Conservation (phyloP, 192 early-diverging fungal species). For the Fimicolochytrium jonesii region DNA sequence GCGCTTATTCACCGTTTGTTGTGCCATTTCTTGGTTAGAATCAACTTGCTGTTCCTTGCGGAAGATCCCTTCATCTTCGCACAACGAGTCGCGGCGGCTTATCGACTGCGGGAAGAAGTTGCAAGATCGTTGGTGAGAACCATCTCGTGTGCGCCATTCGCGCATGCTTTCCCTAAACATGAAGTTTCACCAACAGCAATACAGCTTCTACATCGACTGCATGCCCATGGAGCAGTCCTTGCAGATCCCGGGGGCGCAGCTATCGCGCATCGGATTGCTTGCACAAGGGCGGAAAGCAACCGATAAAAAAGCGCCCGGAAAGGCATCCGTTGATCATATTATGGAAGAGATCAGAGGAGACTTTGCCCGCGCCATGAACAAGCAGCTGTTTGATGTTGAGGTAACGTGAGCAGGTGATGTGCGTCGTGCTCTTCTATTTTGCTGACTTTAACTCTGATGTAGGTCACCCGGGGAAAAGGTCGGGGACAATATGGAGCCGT, state of each 20-base stretch:
- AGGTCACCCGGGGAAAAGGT: too few relatives aligned
- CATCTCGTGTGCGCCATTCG: not conserved
- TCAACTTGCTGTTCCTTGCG: slow-evolving; percentile 48
- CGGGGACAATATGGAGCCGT: too few relatives aligned
- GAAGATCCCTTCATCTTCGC: slow-evolving; percentile 51
- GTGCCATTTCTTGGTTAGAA: too few relatives aligned
- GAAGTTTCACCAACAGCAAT: slow-evolving; percentile 23
- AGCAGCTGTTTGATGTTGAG: slow-evolving; percentile 46
- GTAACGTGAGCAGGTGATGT: too few relatives aligned
- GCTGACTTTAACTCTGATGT: too few relatives aligned
- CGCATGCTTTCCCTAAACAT: not conserved
- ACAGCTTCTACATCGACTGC: slow-evolving; percentile 49
- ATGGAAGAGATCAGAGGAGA: slow-evolving; percentile 43
- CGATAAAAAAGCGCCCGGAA: slow-evolving; percentile 14
- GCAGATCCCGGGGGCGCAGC: slow-evolving; percentile 18
- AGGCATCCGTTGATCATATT: slow-evolving; percentile 6
- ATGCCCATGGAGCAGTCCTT: slow-evolving; percentile 44
- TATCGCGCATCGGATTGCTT: slow-evolving; percentile 22
- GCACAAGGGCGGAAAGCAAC: slow-evolving; percentile 16
- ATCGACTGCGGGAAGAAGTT: slow-evolving; percentile 28
- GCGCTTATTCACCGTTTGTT: not conserved
- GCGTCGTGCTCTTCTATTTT: too few relatives aligned
- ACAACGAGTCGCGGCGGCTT: slow-evolving; percentile 38
- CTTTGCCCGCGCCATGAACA: slow-evolving; percentile 46
- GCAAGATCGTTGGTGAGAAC: slow-evolving; percentile 34